Evolutionary conservation across 306 rosid genomes (phyloP).

Genomic region (Castanea crenata): DNA sequence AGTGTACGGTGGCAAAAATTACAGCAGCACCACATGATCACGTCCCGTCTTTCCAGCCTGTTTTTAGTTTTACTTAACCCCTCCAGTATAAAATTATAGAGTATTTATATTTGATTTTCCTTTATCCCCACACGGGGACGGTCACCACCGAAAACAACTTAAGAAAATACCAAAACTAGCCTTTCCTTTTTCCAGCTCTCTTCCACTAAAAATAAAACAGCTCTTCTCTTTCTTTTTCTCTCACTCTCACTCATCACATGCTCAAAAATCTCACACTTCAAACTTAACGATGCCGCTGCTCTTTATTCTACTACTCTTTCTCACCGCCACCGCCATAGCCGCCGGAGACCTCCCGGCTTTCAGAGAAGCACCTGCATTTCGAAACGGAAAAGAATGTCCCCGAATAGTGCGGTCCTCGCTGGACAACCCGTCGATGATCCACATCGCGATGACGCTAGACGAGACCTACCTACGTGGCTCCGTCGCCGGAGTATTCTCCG

Average conservation of each 20-base stretch:
- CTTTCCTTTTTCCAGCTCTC: background rate
- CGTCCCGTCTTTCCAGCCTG: too few species aligned
- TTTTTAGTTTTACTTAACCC: background rate
- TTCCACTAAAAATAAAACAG: too few species aligned
- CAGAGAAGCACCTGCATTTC: constrained; percentile 88
- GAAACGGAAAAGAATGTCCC: constrained; percentile 70
- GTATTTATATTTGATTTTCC: too few species aligned
- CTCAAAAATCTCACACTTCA: too few species aligned
- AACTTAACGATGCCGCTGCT: background rate
- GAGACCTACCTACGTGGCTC: constrained; percentile 88
- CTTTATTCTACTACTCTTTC: constrained; percentile 4
- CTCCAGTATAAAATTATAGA: too few species aligned
- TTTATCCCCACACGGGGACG: too few species aligned
- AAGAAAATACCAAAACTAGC: constrained; percentile 21
- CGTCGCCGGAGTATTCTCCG: constrained; percentile 77
- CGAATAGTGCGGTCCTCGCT: constrained; percentile 23
- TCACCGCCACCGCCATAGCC: constrained; percentile 1
- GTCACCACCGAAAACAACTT: background rate
- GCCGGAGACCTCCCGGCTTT: constrained; percentile 41
- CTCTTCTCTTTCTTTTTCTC: too few species aligned
- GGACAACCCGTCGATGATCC: constrained; percentile 55
- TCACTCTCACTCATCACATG: background rate
- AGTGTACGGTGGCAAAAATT: too few species aligned
- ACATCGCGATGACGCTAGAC: constrained; percentile 88
- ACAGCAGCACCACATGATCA: too few species aligned